Evolutionary conservation across 176 grass and related monocot genomes (phyloP), one percentile per base, ranked within the genome.

Genomic region (Tillandsia fasciculata): DNA sequence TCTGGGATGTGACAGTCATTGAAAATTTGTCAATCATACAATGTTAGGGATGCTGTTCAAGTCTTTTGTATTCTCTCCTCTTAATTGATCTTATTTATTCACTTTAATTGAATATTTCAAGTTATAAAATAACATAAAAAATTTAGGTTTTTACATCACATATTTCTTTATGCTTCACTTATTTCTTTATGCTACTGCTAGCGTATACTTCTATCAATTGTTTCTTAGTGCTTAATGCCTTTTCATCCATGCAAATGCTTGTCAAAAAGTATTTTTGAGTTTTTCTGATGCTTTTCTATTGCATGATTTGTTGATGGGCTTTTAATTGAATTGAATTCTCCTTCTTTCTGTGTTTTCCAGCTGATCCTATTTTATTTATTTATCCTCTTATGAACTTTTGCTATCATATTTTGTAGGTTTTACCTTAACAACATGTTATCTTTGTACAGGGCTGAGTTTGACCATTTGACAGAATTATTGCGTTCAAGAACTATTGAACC

Each of bases 391-490:
- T 61, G 10, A n/a, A 23, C 17, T 61, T 61, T 20, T 2, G 22
- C 10, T 9, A 6, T 61, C 22, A 20, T 61, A n/a, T 61, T 22
- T 18, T 42, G 33, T 42, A 42, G 33, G 13, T 61, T 23, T 72
- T 64, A 65, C 69, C 1, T 52, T 84, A 69, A 80, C 2, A 12
- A 65, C 61, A 33, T 10, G 42, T 14, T 77, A 12, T 52, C 80
- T 68, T 10, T 59, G 11, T 50, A 69, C 82, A 92, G 89, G 77
- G 67, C 74, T 78, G 85, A 92, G 53, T 88, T 87, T 76, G 85
- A 88, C 48, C 79, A 69, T 68, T 75, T 92, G 63, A 88, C 82
- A n/a, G 76, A 85, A 64, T 61, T 92, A 51, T 61, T 92, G 76
- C 85, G 76, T 51, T 76, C 70, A 61, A 87, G 85, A 88, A 92